Evolutionary conservation across 495 filamentous ascomycete species (phyloP).

Genomic region (Talaromyces thailandensis): DNA sequence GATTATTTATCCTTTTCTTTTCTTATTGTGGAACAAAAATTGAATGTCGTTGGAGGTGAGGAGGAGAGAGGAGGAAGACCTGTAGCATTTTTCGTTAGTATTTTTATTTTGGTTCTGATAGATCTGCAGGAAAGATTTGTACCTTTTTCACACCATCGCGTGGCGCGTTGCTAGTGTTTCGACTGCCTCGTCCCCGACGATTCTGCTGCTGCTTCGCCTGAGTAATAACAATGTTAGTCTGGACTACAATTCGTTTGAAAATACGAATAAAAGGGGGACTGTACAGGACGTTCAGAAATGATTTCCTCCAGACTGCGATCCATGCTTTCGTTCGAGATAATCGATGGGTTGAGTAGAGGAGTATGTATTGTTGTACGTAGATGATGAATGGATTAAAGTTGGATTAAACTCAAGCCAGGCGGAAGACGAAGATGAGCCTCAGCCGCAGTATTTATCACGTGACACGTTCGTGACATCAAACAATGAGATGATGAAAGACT

Average conservation of each 20-base stretch:
- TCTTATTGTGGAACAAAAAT: neutral
- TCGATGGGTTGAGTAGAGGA: neutral
- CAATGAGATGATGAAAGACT: neutral
- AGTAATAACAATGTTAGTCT: neutral
- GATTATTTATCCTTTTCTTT: neutral
- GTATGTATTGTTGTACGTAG: neutral
- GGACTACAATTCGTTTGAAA: neutral
- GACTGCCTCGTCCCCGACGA: constrained; percentile 45
- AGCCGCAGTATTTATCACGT: neutral
- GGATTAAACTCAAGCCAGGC: neutral
- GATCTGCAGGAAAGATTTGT: neutral
- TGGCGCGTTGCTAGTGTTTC: constrained; percentile 48
- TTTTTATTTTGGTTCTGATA: neutral
- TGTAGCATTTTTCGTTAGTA: neutral
- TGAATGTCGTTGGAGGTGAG: constrained; percentile 1
- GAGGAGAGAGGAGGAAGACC: constrained; percentile 19
- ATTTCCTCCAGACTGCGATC: constrained; percentile 81
- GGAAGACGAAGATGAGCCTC: neutral
- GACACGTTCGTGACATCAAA: neutral
- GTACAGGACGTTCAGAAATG: constrained; percentile 71
- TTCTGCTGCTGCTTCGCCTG: constrained; percentile 18
- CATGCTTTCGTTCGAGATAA: constrained; percentile 31
- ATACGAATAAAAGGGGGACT: constrained; percentile 9
- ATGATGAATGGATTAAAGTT: neutral
- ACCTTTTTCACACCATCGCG: constrained; percentile 83